Evolutionary conservation across 169 alveolate species (phyloP), one percentile per base, ranked within the genome.

Genomic region (Plasmodium falciparum): DNA sequence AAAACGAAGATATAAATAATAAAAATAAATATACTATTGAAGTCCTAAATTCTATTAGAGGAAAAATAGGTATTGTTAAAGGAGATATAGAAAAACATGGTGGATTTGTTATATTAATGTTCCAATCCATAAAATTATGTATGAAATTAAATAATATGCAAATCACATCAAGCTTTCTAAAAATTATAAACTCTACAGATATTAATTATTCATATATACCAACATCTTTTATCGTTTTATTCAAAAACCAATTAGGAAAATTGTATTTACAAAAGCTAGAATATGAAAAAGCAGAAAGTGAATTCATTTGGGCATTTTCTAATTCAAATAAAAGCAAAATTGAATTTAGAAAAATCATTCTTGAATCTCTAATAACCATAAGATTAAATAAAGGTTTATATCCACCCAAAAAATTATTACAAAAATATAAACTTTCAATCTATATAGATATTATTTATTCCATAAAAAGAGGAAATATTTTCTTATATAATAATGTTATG

Each of bases 81-180:
- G 89, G 89, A 12, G 89, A 75, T 54, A 49, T 49, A 33, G 89
- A 75, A 75, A 75, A 63, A 45, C 95, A 92, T 45, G 95, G 93
- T 22, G 95, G 92, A 26, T 92, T 88, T 62, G 78, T 92, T 12
- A 88, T 92, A 54, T 65, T 92, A 73, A 92, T 92, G 95, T 73
- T 92, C 5, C 93, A 92, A 69, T 88, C 93, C 8, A 92, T 92
- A 39, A 92, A 92, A 17, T 61, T 89, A 63, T 92, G 95, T 20
- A 92, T 92, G 93, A 91, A 88, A 62, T 74, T 92, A 22, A 92
- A 92, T 50, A 92, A 92, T 69, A 92, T 92, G 95, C 95, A 92
- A 50, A 92, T 92, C 75, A 92, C 95, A 6, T 86, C 95, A 3
- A 92, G 93, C 8, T 92, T 92, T 58, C 20, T 92, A 43, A 92